Base-by-base conservation (phyloP, 768 basidiomycete species). In the Termitomyces sp. region DNA sequence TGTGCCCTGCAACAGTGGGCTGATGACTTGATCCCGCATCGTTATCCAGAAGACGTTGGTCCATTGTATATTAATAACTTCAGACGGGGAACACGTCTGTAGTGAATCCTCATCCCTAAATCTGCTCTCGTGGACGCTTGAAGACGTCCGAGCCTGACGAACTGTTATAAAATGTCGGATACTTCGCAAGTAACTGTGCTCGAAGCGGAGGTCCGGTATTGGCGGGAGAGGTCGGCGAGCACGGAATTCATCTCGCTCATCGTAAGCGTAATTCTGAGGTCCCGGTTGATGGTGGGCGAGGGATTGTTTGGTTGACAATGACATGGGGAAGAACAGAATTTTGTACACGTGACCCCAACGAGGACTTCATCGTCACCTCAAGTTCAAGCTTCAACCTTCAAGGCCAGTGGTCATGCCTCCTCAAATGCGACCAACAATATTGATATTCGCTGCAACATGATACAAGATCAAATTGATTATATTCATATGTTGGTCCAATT, bases 201-300 rank as follows among this genome's bases (percentile, higher is more conserved):
- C 89, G 72, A 89, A 89, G 28, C 89, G 86, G 38, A 90, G 71
- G 66, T 91, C 89, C 28, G 88, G 87, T 52, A 90, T 83, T 43
- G 71, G 65, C 26, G 83, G 81, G n/a, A 84, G 67, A 50, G 65
- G 68, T n/a, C 69, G 71, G 31, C 67, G 64, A 1, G 62, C 60
- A 19, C 65, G 66, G 15, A 54, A 50, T 17, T 60, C 28, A 35
- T 56, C 40, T 15, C 38, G 54, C 33, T 52, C 59, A 31, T 54
- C 17, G 28, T 60, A 30, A 14, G 60, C 53, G 10, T 60, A 60
- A 9, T 59, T 56, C 11, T 58, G 55, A 53, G 68, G 66, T 50
- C 63, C 63, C 28, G 60, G 63, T 55, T 65, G 63, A 58, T 69
- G 68, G 26, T 62, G 58, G 55, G 63, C 55, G 12, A 67, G 61